Evolutionary conservation across 495 filamentous ascomycete genomes (phyloP), one percentile per base, ranked within the genome.

Genomic region (Staphylotrichum longicolle): DNA sequence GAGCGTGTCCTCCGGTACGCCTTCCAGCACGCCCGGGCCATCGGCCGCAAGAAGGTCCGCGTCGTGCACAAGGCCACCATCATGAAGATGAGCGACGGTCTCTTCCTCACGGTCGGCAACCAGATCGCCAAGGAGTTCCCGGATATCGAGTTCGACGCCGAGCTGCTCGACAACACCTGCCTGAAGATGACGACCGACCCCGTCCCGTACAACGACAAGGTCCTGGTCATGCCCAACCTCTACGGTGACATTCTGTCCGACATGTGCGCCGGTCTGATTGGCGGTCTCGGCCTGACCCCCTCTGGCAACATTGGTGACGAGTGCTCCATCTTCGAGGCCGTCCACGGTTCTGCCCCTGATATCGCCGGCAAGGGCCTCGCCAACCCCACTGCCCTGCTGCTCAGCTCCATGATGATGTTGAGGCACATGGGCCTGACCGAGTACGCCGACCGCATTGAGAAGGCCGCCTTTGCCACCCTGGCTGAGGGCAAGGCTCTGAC

Each of bases 81-180:
- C 82, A 98, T 98, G 94, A 98, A 98, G 87, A 98, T 98, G 95
- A 88, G 84, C 77, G 94, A 98, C 77, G 94, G 94, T 78, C 89
- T 98, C 53, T 98, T 98, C 88, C 82, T 98, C 61, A 88, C 83
- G 76, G 88, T 85, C 56, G 95, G 91, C 67, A 80, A 86, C 39
- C 82, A 91, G 33, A 81, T 98, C 71, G 79, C 90, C 74, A 93
- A 96, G 86, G 91, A 97, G 66, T 98, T 90, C 85, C 93, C 95
- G 62, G 81, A 88, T 54, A 85, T 98, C 68, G 87, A 96, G 74
- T 98, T 98, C 77, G 93, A 98, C 69, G 89, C 90, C 66, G 95
- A 98, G 82, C 82, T 98, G 63, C 86, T 98, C 65, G 94, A 98
- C 85, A 98, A 98, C 83, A 91, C 93, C 62, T 98, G 95, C 85